phyloP scores from a whole-genome alignment of 129 eudicot genomes.

The Pseudognaphalium luteoalbum region DNA sequence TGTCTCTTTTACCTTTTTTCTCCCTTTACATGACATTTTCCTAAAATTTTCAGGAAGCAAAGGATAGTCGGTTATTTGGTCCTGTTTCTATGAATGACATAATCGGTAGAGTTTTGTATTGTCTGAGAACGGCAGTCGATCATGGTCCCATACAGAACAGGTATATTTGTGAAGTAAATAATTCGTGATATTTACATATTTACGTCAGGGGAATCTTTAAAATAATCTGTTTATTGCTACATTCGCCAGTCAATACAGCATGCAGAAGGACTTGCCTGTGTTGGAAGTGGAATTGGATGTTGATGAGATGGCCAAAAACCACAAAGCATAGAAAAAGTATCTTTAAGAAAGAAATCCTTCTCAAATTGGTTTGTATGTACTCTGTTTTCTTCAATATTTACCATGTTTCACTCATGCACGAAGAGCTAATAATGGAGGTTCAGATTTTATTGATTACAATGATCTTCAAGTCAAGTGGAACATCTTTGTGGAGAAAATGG shows the following conservation, averaged over 20 bases:
- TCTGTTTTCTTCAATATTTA: slow-evolving; percentile 26
- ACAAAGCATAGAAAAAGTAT: slow-evolving; percentile 48
- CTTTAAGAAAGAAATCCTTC: slow-evolving; percentile 20
- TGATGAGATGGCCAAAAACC: slow-evolving; percentile 86
- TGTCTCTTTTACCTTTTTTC: background rate
- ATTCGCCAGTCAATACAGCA: slow-evolving; percentile 60
- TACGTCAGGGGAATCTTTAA: background rate
- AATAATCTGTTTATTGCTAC: slow-evolving; percentile 3
- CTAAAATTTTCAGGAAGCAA: slow-evolving; percentile 64
- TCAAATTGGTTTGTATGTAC: slow-evolving; percentile 38
- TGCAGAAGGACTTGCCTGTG: slow-evolving; percentile 66
- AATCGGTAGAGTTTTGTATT: slow-evolving; percentile 84
- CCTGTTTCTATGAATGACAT: slow-evolving; percentile 80
- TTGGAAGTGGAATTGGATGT: slow-evolving; percentile 91
- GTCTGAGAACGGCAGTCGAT: slow-evolving; percentile 84
- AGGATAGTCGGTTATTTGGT: slow-evolving; percentile 94
- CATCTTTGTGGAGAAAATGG: slow-evolving; percentile 30
- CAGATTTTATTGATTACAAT: slow-evolving; percentile 28
- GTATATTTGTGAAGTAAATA: slow-evolving; percentile 35
- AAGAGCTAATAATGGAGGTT: slow-evolving; percentile 39
- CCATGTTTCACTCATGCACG: slow-evolving; percentile 24
- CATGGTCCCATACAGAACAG: slow-evolving; percentile 94
- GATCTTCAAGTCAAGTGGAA: slow-evolving; percentile 34
- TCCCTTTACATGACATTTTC: background rate
- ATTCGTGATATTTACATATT: background rate